These are phyloP conservation scores for Colletotrichum zoysiae DNA, from an alignment of 2,329 filamentous ascomycete genomes.

Conservation along the genomic window DNA sequence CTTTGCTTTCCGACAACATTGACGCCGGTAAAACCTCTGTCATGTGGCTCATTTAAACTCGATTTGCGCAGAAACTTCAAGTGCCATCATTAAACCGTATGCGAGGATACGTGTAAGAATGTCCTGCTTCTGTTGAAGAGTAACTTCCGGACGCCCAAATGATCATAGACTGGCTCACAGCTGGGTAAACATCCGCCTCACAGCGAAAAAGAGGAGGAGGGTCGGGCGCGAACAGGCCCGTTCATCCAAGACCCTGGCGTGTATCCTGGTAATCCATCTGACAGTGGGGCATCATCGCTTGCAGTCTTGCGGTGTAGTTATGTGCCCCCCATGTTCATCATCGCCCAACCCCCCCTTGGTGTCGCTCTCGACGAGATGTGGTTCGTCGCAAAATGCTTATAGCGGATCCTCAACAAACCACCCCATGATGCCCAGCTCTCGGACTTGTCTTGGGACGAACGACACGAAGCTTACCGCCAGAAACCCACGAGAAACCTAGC, in stretches of 20 bases:
- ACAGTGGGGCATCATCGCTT: conserved; percentile 23
- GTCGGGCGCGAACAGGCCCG: conserved; percentile 32
- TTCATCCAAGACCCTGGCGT: conserved; percentile 7
- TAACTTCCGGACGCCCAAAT: not conserved
- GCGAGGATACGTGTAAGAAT: not conserved
- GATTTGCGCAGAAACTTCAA: too few relatives aligned
- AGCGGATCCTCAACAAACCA: conserved; percentile 29
- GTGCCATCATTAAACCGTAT: too few relatives aligned
- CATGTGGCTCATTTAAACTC: too few relatives aligned
- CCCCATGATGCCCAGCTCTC: conserved; percentile 26
- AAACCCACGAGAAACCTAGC: conserved; percentile 20
- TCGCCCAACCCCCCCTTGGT: conserved; percentile 17
- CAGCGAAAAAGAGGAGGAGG: conserved; percentile 1
- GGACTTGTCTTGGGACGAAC: conserved; percentile 23
- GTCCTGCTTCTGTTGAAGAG: not conserved
- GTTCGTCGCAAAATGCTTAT: conserved; percentile 18
- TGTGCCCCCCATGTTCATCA: conserved; percentile 19
- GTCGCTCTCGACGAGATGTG: conserved; percentile 19
- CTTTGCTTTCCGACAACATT: too few relatives aligned
- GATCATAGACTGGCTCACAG: not conserved
- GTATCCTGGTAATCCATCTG: conserved; percentile 13
- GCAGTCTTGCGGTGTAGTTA: conserved; percentile 36
- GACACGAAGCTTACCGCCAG: conserved; percentile 30
- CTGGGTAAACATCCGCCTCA: not conserved
- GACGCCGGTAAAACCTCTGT: too few relatives aligned